Percentiles rank a stretch among this genome's conserved stretches.
Conservation (phyloP, 2,329 filamentous ascomycete species). For the Dothistroma pini region DNA sequence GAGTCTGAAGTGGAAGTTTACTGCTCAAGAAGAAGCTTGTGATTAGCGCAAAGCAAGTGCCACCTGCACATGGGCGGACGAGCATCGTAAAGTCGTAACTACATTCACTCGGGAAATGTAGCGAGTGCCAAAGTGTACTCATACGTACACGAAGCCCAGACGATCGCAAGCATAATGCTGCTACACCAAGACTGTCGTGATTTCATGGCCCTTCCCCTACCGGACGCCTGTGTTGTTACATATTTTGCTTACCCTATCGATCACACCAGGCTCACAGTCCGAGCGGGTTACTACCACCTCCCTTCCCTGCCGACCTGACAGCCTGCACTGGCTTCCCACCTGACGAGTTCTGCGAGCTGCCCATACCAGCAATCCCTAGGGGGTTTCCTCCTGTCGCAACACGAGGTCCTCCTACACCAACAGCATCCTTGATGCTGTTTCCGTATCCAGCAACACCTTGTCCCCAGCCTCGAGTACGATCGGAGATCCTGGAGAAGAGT, state of each 20-base stretch:
- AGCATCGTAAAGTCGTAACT: background rate
- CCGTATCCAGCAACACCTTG: slow-evolving; percentile 49
- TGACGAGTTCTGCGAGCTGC: slow-evolving; percentile 18
- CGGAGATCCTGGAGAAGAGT: slow-evolving; percentile 37
- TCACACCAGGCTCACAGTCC: slow-evolving; percentile 32
- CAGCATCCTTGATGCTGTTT: slow-evolving; percentile 48
- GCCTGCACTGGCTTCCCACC: slow-evolving; percentile 27
- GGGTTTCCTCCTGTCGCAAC: slow-evolving; percentile 46
- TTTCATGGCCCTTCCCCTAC: background rate
- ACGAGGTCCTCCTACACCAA: slow-evolving; percentile 43
- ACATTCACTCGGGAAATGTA: background rate
- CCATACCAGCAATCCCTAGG: slow-evolving; percentile 39
- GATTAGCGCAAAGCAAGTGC: no score
- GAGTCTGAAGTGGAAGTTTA: no score
- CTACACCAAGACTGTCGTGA: background rate
- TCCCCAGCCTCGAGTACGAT: slow-evolving; percentile 45
- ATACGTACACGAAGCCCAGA: background rate
- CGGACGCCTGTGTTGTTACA: background rate
- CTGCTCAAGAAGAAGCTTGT: no score
- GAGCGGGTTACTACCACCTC: slow-evolving; percentile 41
- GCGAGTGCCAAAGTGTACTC: background rate
- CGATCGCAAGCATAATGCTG: background rate
- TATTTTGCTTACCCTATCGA: background rate
- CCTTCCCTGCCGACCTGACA: slow-evolving; percentile 32
- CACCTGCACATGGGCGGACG: no score